Conservation (phyloP, 2,329 filamentous ascomycete genomes). For the Ophiostoma quercus region DNA sequence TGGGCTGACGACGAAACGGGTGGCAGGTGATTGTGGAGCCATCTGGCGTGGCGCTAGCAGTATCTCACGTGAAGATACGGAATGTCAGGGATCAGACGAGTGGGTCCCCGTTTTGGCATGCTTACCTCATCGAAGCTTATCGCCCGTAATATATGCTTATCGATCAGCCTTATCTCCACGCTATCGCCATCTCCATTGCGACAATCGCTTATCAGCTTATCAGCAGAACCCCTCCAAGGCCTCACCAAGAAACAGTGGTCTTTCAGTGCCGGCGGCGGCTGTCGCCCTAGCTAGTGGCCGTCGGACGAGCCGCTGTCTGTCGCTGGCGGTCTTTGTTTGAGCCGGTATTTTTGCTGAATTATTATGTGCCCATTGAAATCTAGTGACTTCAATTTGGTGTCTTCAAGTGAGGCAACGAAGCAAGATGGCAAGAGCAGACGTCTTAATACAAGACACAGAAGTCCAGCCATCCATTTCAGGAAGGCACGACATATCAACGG, state of each 20-base stretch:
- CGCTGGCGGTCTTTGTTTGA: too few relatives aligned
- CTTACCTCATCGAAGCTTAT: not conserved
- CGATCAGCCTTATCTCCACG: not conserved
- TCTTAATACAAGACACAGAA: not conserved
- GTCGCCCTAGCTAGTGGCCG: not conserved
- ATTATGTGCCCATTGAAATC: not conserved
- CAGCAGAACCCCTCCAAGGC: not conserved
- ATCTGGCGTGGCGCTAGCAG: not conserved
- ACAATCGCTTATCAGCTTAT: not conserved
- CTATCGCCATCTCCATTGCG: not conserved
- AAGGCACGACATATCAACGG: not conserved
- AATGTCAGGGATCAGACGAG: not conserved
- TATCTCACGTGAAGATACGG: constrained; percentile 19
- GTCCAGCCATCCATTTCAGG: not conserved
- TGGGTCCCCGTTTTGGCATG: not conserved
- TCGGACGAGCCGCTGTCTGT: not conserved
- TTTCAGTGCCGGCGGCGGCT: not conserved
- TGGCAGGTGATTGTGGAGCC: constrained; percentile 15
- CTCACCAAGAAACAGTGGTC: not conserved
- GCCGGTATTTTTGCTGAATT: not conserved
- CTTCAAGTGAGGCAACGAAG: not conserved
- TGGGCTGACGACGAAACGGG: constrained; percentile 19
- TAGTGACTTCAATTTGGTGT: not conserved
- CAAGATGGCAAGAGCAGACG: not conserved
- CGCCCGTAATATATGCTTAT: not conserved